phyloP scores from a whole-genome alignment of 2,329 filamentous ascomycete species.

The Epichloe sylvatica region DNA sequence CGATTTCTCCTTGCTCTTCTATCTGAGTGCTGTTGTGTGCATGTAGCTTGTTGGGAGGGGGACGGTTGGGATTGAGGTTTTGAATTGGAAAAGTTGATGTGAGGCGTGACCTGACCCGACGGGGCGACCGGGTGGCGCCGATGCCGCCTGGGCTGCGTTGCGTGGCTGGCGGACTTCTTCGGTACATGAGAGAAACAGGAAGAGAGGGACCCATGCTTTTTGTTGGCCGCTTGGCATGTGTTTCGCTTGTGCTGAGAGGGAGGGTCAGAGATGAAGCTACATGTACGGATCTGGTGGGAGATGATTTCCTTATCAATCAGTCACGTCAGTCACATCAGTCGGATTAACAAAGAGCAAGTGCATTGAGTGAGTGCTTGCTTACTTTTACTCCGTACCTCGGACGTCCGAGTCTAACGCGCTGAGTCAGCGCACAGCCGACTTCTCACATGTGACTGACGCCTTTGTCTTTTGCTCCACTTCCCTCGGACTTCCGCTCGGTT shows the following conservation, averaged over 20 bases:
- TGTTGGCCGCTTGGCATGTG: too few relatives aligned
- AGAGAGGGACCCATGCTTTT: too few relatives aligned
- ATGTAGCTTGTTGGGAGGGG: too few relatives aligned
- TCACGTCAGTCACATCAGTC: neutral
- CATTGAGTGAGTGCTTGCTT: too few relatives aligned
- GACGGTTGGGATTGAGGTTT: neutral
- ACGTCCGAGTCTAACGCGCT: constrained; percentile 1
- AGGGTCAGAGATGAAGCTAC: neutral
- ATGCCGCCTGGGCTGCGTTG: neutral
- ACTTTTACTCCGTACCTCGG: neutral
- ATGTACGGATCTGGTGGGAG: neutral
- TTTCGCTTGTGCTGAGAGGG: too few relatives aligned
- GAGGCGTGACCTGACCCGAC: too few relatives aligned
- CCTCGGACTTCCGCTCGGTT: constrained; percentile 22
- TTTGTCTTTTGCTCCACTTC: neutral
- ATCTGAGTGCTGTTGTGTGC: too few relatives aligned
- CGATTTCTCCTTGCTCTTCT: too few relatives aligned
- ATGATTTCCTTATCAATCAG: neutral
- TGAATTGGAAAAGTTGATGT: neutral
- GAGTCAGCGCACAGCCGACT: neutral
- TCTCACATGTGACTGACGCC: neutral
- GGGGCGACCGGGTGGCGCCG: neutral
- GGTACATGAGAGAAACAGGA: too few relatives aligned
- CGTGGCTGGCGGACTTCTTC: too few relatives aligned
- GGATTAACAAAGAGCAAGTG: too few relatives aligned